Conservation (phyloP, 192 early-diverging fungal species). For the Rhizophagus prolifer region DNA sequence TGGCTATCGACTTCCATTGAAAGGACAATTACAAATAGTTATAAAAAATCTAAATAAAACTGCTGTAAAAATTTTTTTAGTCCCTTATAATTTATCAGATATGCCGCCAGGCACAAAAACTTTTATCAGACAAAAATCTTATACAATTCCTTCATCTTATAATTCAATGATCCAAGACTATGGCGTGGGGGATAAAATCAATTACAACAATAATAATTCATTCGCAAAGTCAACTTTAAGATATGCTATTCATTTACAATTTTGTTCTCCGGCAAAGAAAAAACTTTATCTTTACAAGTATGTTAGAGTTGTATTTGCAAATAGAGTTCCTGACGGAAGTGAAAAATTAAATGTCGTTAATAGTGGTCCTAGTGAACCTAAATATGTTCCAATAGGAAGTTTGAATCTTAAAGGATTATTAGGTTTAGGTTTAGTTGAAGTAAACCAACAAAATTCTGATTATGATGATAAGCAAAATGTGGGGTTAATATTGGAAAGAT, state of each 20-base stretch:
- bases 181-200: constrained; percentile 24
- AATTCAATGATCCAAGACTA: too few relatives aligned
- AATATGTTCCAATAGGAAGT: constrained; percentile 2
- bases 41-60: constrained; percentile 80
- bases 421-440: neutral
- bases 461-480: too few relatives aligned
- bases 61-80: constrained; percentile 74
- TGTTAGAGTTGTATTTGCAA: constrained; percentile 76
- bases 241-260: constrained; percentile 80
- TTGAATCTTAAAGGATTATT: neutral
- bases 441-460: too few relatives aligned
- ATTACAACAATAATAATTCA: constrained; percentile 19
- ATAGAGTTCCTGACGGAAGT: constrained; percentile 58
- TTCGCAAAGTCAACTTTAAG: constrained; percentile 44
- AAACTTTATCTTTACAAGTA: constrained; percentile 63
- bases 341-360: constrained; percentile 62
- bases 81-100: constrained; percentile 77
- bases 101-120: constrained; percentile 75
- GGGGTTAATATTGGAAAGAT: too few relatives aligned
- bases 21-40: constrained; percentile 77
- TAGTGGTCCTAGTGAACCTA: constrained; percentile 53
- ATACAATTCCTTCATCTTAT: constrained; percentile 39
- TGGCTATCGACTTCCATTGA: constrained; percentile 67
- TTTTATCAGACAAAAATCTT: constrained; percentile 78
- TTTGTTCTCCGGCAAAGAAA: constrained; percentile 54